A percentile compares a stretch with the other conserved stretches of the same genome.
phyloP scores from a whole-genome alignment of 306 rosid genomes.

The Spatholobus suberectus region DNA sequence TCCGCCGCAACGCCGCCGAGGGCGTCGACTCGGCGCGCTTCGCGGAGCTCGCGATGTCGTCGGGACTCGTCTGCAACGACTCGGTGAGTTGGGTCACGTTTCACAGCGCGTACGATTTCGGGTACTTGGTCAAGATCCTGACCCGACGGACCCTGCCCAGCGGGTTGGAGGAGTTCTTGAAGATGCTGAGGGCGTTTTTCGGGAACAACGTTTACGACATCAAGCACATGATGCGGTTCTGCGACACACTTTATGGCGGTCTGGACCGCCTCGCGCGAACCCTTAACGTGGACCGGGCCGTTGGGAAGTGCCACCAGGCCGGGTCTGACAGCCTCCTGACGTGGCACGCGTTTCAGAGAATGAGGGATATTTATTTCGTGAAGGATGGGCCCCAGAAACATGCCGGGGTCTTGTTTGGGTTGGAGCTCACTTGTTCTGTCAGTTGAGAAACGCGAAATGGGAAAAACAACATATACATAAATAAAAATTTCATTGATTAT shows the following conservation, averaged over 20 bases:
- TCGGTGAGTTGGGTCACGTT: slow-evolving; percentile 75
- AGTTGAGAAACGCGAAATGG: neutral
- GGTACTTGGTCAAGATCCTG: slow-evolving; percentile 70
- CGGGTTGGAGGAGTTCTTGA: slow-evolving; percentile 54
- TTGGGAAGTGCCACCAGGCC: slow-evolving; percentile 87
- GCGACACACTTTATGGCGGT: slow-evolving; percentile 65
- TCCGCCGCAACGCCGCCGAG: slow-evolving; percentile 48
- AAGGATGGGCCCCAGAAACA: slow-evolving; percentile 56
- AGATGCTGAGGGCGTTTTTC: slow-evolving; percentile 49
- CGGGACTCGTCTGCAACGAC: slow-evolving; percentile 66
- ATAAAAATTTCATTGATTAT: slow-evolving; percentile 15
- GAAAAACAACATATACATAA: neutral
- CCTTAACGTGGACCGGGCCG: slow-evolving; percentile 69
- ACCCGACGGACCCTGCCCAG: slow-evolving; percentile 49
- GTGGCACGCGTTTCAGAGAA: slow-evolving; percentile 75
- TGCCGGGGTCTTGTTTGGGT: slow-evolving; percentile 76
- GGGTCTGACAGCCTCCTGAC: slow-evolving; percentile 84
- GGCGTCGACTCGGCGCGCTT: slow-evolving; percentile 58
- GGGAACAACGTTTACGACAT: slow-evolving; percentile 70
- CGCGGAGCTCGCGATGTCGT: slow-evolving; percentile 64
- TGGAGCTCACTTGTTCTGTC: slow-evolving; percentile 48
- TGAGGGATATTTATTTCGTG: slow-evolving; percentile 62
- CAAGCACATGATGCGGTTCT: slow-evolving; percentile 77
- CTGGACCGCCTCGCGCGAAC: slow-evolving; percentile 72
- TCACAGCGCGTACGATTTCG: slow-evolving; percentile 80